A percentile compares a stretch with the other conserved stretches of the same genome.
phyloP scores from a whole-genome alignment of 805 yeast genomes.

The Metschnikowia dekortorum region DNA sequence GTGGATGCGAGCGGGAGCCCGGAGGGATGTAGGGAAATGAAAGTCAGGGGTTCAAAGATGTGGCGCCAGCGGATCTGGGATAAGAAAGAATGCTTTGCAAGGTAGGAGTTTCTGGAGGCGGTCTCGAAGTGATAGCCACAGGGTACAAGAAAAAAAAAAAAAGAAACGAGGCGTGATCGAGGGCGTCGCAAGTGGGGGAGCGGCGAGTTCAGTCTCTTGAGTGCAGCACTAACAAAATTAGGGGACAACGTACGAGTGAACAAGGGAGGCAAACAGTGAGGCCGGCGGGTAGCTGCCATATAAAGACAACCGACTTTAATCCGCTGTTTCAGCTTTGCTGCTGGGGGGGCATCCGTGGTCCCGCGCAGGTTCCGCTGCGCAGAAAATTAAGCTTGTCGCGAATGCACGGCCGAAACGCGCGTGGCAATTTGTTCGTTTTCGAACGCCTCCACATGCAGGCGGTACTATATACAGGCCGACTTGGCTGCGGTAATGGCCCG shows the following conservation, averaged over 20 bases:
- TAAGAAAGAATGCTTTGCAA: too few relatives aligned
- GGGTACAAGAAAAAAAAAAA: not conserved
- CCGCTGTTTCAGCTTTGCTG: conserved; percentile 3
- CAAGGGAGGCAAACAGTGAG: not conserved
- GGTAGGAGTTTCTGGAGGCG: not conserved
- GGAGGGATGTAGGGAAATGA: not conserved
- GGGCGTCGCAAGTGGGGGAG: not conserved
- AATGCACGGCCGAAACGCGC: conserved; percentile 5
- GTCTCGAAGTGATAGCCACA: not conserved
- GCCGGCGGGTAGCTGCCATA: not conserved
- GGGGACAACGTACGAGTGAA: not conserved
- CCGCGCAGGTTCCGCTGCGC: conserved; percentile 3
- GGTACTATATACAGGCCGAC: not conserved
- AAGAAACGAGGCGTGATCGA: not conserved
- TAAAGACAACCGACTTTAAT: not conserved
- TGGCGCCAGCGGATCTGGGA: not conserved
- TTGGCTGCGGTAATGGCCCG: not conserved
- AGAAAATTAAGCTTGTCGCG: not conserved
- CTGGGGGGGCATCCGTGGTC: not conserved
- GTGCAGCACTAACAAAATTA: not conserved
- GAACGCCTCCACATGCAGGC: not conserved
- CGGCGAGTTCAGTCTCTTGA: not conserved
- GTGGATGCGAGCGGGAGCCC: not conserved
- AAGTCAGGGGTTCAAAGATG: not conserved
- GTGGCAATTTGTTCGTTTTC: not conserved